Evolutionary conservation across 345 rosid species (phyloP).

Genomic region (Citrus inodora): DNA sequence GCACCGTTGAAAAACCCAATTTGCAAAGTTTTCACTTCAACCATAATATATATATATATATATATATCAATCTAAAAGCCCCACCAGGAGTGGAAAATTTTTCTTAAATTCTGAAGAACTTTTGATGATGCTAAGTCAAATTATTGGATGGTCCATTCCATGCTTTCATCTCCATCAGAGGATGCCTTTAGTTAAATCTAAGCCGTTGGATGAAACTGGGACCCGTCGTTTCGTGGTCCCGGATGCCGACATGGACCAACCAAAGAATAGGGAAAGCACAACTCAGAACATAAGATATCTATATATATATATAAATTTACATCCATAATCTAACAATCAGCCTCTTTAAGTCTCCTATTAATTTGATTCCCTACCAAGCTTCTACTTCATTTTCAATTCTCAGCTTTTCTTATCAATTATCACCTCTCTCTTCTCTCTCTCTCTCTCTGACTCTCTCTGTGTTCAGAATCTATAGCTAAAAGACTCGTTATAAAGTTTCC

Average conservation of each 20-base stretch:
- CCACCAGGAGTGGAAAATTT: conserved; percentile 15
- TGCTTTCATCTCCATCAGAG: neutral
- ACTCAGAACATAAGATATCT: neutral
- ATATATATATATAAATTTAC: conserved; percentile 13
- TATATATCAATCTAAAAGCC: conserved; percentile 5
- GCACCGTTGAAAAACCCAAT: too few relatives aligned
- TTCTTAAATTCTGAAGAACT: conserved; percentile 4
- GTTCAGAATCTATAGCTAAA: conserved; percentile 5
- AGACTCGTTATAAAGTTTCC: neutral
- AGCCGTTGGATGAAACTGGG: conserved; percentile 11
- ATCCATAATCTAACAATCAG: conserved; percentile 26
- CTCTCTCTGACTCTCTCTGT: neutral
- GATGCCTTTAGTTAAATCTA: conserved; percentile 16
- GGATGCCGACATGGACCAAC: conserved; percentile 22
- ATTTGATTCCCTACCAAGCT: conserved; percentile 35
- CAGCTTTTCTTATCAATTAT: conserved; percentile 3
- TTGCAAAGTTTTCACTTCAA: neutral
- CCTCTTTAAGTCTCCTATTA: conserved; percentile 28
- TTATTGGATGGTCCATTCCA: conserved; percentile 14
- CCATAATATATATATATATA: neutral
- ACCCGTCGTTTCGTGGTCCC: neutral
- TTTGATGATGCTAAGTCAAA: conserved; percentile 20
- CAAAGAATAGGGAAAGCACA: conserved; percentile 10
- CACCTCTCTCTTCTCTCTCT: conserved; percentile 12
- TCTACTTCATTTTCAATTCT: conserved; percentile 28